Evolutionary conservation across 805 yeast genomes (phyloP).

Genomic region (Zygotorulaspora sp.): DNA sequence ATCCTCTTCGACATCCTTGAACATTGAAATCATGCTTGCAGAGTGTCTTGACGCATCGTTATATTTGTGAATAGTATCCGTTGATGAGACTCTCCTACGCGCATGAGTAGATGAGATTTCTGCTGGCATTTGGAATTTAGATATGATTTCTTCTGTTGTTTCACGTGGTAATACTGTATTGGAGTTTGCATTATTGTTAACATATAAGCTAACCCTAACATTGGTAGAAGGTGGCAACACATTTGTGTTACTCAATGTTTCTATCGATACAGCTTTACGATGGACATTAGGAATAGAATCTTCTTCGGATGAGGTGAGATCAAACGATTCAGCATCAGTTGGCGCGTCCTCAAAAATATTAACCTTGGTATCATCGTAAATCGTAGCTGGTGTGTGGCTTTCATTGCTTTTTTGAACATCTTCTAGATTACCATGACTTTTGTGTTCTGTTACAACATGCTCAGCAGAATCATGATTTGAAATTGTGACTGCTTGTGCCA

Average conservation of each 20-base stretch:
- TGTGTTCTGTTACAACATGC: slow-evolving; percentile 7
- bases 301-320: slow-evolving; percentile 20
- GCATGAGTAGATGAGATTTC: slow-evolving; percentile 18
- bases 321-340: slow-evolving; percentile 22
- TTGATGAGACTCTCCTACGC: slow-evolving; percentile 26
- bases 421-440: neutral
- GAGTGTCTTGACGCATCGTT: slow-evolving; percentile 14
- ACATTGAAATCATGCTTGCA: slow-evolving; percentile 28
- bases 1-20: slow-evolving; percentile 33
- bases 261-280: slow-evolving; percentile 34
- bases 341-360: slow-evolving; percentile 34
- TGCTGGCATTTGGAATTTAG: slow-evolving; percentile 31
- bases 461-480: slow-evolving; percentile 17
- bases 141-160: slow-evolving; percentile 34
- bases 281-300: slow-evolving; percentile 24
- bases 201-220: slow-evolving; percentile 33
- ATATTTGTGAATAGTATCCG: slow-evolving; percentile 11
- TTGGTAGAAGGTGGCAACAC: slow-evolving; percentile 31
- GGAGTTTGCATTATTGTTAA: slow-evolving; percentile 18
- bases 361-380: slow-evolving; percentile 14
- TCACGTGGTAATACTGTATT: slow-evolving; percentile 26
- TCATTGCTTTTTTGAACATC: neutral
- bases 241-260: slow-evolving; percentile 30
- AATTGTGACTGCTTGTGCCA: slow-evolving; percentile 32
- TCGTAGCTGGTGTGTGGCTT: slow-evolving; percentile 6